Percentiles rank a stretch among this genome's conserved stretches.
phyloP scores from a whole-genome alignment of 139 green algal genomes.

The Coccomyxa sp. region DNA sequence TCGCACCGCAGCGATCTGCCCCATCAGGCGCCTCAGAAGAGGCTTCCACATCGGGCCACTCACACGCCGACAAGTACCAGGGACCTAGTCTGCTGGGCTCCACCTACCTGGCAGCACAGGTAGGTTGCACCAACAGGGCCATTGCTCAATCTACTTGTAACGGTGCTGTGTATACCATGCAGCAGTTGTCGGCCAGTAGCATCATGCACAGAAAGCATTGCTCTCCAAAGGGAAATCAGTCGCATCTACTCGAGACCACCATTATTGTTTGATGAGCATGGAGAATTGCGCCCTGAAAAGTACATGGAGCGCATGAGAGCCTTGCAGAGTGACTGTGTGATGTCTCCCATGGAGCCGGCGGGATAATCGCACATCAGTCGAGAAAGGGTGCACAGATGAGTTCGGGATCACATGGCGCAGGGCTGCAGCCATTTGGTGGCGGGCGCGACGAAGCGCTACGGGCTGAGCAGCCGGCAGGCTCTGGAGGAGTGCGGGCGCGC shows the following conservation, averaged over 20 bases:
- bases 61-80: conserved; percentile 7
- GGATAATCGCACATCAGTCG: too few species aligned
- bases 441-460: conserved; percentile 65
- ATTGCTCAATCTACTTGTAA: background rate
- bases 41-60: background rate
- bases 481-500: conserved; percentile 24
- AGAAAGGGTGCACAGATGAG: too few species aligned
- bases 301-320: too few species aligned
- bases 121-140: background rate
- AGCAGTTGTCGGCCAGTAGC: background rate
- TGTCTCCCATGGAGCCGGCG: too few species aligned
- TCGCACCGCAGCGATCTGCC: conserved; percentile 14
- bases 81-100: conserved; percentile 68
- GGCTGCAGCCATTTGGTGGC: conserved; percentile 44
- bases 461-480: conserved; percentile 34
- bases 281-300: too few species aligned
- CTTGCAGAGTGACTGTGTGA: too few species aligned
- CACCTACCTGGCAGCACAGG: conserved; percentile 66
- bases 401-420: conserved; percentile 6
- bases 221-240: background rate
- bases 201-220: background rate
- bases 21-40: background rate
- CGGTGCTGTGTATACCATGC: background rate
- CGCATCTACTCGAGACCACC: background rate
- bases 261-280: too few species aligned